Percentiles rank a stretch among this genome's conserved stretches.
These are phyloP conservation scores for Neophaeococcomyces aloes DNA, from an alignment of 2,329 filamentous ascomycete species.

Conservation along the genomic window DNA sequence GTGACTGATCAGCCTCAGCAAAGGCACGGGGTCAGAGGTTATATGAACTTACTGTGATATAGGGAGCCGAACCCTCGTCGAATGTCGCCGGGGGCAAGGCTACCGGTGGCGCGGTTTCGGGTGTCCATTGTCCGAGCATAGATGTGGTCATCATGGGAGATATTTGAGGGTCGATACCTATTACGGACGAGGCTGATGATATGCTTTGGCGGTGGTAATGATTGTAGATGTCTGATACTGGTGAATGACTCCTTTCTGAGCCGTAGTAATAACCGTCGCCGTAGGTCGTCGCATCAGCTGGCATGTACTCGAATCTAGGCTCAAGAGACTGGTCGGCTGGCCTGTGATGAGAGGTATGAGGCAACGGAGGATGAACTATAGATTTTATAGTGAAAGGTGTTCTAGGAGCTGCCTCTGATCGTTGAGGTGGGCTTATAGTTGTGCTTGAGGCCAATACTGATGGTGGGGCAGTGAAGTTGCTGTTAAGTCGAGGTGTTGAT, in stretches of 20 bases:
- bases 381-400: conserved; percentile 22
- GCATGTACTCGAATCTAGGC: conserved; percentile 15
- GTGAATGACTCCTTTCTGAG: conserved; percentile 22
- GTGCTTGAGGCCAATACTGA: conserved; percentile 16
- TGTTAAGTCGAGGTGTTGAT: conserved; percentile 1
- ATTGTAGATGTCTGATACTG: conserved; percentile 20
- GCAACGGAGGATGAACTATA: conserved; percentile 18
- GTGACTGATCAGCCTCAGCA: conserved; percentile 24
- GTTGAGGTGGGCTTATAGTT: conserved; percentile 16
- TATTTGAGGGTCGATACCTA: conserved; percentile 16
- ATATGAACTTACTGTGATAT: conserved; percentile 20
- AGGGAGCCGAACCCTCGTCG: conserved; percentile 17
- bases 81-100: conserved; percentile 19
- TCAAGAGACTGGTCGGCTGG: conserved; percentile 6
- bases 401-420: conserved; percentile 15
- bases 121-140: conserved; percentile 18
- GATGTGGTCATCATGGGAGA: conserved; percentile 19
- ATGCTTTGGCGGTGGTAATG: conserved; percentile 19
- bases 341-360: conserved; percentile 2
- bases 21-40: conserved; percentile 14
- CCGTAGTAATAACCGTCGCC: conserved; percentile 22
- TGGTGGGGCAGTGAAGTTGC: conserved; percentile 14
- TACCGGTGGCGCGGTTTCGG: conserved; percentile 17
- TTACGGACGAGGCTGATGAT: conserved; percentile 21
- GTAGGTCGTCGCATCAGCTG: conserved; percentile 13